Evolutionary conservation across 768 basidiomycete species (phyloP), one percentile per base, ranked within the genome.

Genomic region (Panaeolus cyanescens): DNA sequence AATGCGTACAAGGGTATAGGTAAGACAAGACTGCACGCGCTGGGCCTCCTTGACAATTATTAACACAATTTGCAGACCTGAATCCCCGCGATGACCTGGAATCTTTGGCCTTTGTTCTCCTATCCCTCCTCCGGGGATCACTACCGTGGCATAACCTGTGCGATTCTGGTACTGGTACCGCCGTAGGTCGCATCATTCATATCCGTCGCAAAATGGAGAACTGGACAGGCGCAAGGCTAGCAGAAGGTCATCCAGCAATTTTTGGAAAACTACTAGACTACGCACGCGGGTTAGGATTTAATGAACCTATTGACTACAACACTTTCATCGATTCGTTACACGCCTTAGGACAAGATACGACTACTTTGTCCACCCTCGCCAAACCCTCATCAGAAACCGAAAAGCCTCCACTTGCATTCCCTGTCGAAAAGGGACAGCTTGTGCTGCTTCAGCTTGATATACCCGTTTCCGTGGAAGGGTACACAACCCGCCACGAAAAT

Each of bases 111-210:
- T 82, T 83, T 65, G 77, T 81, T 73, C 76, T 83, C 53, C 75
- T 86, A 30, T 85, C 84, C 67, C 84, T 87, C 66, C 72, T 86
- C 4, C 80, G 82, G 15, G 84, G 85, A 33, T 76, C 75, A 7
- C 73, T 72, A 8, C 71, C 71, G 30, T 71, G 71, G 69, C 45
- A 50, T 50, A 4, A 28, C 10, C 15, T 50, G 12, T 50, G 45
- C 25, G 30, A 28, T 13, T 10, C 45, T 25, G 45, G 45, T 20
- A 50, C 45, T 25, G 45, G 45, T 20, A 50, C 45, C 8, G 45
- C 45, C 15, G 10, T 50, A 13, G 45, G 45, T 12, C 45, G 45
- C n/a, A 22, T 50, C 12, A 4, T 50, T 3, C 45, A 50, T 15
- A 50, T 50, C 12, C 45, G 45, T 22, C 25, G 12, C 25, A 50